Base-by-base conservation (phyloP, 2,329 filamentous ascomycete species). In the Meredithiella fracta region DNA sequence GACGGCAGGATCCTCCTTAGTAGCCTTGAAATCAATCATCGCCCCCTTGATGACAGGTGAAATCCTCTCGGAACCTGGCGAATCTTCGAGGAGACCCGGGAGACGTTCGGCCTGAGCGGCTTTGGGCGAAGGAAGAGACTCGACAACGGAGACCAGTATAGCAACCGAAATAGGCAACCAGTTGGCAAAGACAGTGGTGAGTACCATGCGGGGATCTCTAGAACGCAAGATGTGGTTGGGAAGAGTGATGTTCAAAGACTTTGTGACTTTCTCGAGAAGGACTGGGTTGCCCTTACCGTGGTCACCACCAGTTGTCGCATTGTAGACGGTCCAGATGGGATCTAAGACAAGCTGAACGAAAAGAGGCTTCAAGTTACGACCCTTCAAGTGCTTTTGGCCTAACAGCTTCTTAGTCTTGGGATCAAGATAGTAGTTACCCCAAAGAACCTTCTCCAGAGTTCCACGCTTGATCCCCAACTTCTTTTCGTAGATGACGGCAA, bases 261-360 rank as follows among this genome's bases (percentile, higher is more conserved):
- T 96, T 25, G 86, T 94, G 63, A 98, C 94, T 71, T 96, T 98
- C 66, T 96, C 90, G 47, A 96, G 72, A 62, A 95, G 73, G 14
- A 72, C 75, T 38, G 86, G 78, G 67, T 98, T 89, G 63, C 89
- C 89, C 68, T 85, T 92, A 60, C 85, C 86, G 60, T 83, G 83
- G 60, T 84, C 83, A 52, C 86, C 85, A 44, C 89, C 89, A 3
- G 81, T 85, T 0, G 91, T 95, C 44, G 90, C 91, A 63, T 90
- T 80, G 66, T 98, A 98, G 8, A 92, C 86, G 25, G 90, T 89
- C 92, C 92, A 98, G 56, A 98, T 83, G 59, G 89, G 91, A 62
- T 97, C 92, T 55, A 98, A 75, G 5, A 98, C 92, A 52, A 98
- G 74, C 67, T 97, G 92, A 14, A 97, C 92, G 67, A 98, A 98